Evolutionary conservation across 192 early-diverging fungal genomes (phyloP).

Genomic region (Backusella luteola): DNA sequence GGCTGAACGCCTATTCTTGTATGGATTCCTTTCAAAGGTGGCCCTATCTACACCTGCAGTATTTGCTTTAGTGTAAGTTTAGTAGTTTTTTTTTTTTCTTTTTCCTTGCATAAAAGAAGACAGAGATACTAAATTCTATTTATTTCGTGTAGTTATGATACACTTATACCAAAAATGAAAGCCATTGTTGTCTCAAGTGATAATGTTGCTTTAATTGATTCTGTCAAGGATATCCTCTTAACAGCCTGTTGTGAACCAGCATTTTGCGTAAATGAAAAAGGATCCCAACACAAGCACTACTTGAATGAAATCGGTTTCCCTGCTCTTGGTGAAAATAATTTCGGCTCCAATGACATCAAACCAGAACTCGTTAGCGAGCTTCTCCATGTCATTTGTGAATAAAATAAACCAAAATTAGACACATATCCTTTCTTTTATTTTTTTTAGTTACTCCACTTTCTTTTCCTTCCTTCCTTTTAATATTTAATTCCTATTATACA

Average conservation of each 20-base stretch:
- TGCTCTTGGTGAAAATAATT: slow-evolving; percentile 29
- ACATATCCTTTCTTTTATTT: background rate
- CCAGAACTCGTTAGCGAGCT: background rate
- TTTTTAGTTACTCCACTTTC: background rate
- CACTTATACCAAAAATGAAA: slow-evolving; percentile 64
- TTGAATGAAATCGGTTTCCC: slow-evolving; percentile 47
- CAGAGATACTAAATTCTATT: background rate
- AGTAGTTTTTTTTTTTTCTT: background rate
- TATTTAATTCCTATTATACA: background rate
- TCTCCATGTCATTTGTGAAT: slow-evolving; percentile 9
- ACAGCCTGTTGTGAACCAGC: slow-evolving; percentile 44
- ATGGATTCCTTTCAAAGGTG: slow-evolving; percentile 73
- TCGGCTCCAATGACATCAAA: background rate
- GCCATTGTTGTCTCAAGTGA: slow-evolving; percentile 60
- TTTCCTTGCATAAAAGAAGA: slow-evolving; percentile 14
- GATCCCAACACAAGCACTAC: slow-evolving; percentile 40
- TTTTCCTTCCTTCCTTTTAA: background rate
- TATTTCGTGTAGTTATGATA: slow-evolving; percentile 55
- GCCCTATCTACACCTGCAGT: slow-evolving; percentile 62
- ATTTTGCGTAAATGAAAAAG: slow-evolving; percentile 24
- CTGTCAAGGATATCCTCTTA: slow-evolving; percentile 64
- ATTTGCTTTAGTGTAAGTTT: slow-evolving; percentile 68
- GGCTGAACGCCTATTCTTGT: slow-evolving; percentile 66
- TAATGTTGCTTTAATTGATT: slow-evolving; percentile 54
- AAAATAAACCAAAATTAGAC: background rate